phyloP scores from a whole-genome alignment of 148 eudicot genomes.

The Heliamphora exappendiculata region DNA sequence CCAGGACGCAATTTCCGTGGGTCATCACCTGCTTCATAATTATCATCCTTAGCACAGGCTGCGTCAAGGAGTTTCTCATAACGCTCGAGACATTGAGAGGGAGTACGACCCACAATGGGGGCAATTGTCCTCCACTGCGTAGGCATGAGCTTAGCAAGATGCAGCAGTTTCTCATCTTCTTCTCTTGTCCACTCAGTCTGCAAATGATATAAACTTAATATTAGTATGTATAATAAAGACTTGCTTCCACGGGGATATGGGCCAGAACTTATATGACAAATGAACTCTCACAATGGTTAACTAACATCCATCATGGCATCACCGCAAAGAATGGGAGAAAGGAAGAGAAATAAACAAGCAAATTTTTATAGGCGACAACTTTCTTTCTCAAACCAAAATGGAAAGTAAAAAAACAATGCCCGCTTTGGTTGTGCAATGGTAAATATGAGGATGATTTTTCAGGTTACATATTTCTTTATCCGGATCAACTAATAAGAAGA shows the following conservation, averaged over 20 bases:
- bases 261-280: neutral
- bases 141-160: conserved; percentile 98
- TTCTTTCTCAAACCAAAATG: neutral
- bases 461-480: neutral
- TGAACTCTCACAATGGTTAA: neutral
- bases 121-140: conserved; percentile 99
- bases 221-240: conserved; percentile 4
- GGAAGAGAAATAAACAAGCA: neutral
- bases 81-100: conserved; percentile 96
- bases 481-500: neutral
- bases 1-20: conserved; percentile 96
- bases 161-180: conserved; percentile 95
- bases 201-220: conserved; percentile 11
- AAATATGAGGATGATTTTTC: neutral
- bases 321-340: neutral
- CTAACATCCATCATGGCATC: neutral
- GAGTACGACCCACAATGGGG: conserved; percentile 98
- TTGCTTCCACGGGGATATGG: neutral
- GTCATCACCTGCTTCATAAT: conserved; percentile 90
- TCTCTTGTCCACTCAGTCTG: conserved; percentile 99
- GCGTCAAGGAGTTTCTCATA: conserved; percentile 98
- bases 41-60: conserved; percentile 88
- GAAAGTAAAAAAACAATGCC: neutral
- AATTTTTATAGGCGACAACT: neutral
- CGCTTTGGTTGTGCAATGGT: neutral